Evolutionary conservation across 2,329 filamentous ascomycete genomes (phyloP).

Genomic region (Aspergillus fumigatiaffinis): DNA sequence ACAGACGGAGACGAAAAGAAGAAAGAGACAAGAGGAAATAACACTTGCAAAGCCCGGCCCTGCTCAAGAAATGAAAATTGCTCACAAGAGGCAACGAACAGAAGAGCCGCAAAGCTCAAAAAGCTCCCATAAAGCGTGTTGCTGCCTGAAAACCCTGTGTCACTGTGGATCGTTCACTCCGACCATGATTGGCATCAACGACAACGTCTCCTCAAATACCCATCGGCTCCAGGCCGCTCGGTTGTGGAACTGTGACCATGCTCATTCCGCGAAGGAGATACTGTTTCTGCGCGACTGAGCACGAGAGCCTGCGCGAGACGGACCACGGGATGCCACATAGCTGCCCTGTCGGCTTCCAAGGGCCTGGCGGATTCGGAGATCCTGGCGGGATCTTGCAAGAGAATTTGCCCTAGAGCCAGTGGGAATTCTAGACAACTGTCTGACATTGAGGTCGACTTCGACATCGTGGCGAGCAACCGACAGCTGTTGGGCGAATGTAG

Average conservation of each 20-base stretch:
- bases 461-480: conserved; percentile 41
- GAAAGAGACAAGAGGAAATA: background rate
- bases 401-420: conserved; percentile 35
- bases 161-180: background rate
- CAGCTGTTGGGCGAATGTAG: conserved; percentile 62
- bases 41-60: background rate
- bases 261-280: conserved; percentile 5
- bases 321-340: conserved; percentile 29
- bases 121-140: background rate
- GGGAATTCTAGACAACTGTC: conserved; percentile 32
- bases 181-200: background rate
- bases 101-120: background rate
- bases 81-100: background rate
- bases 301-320: conserved; percentile 28
- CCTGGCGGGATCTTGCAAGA: conserved; percentile 37
- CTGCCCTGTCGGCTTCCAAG: conserved; percentile 34
- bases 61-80: background rate
- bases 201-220: background rate
- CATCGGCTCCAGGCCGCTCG: background rate
- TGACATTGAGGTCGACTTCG: conserved; percentile 21
- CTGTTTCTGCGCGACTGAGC: conserved; percentile 30
- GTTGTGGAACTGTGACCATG: background rate
- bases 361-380: conserved; percentile 33
- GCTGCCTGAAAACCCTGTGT: background rate
- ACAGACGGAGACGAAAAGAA: background rate